Conservation (phyloP, 139 green algal species). For the Cymbomonas tetramitiformis region DNA sequence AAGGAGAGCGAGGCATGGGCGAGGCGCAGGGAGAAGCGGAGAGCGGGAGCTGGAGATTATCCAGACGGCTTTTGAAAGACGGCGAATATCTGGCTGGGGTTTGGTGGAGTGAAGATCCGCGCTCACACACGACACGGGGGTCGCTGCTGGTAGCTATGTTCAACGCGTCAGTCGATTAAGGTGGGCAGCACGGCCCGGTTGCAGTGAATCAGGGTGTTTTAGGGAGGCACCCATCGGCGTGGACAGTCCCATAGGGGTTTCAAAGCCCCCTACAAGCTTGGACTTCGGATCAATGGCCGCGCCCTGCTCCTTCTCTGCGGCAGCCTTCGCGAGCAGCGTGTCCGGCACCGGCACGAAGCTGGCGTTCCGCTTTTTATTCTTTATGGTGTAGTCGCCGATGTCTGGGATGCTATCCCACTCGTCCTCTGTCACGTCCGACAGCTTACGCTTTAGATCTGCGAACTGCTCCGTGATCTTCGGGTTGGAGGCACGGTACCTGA, state of each 20-base stretch:
- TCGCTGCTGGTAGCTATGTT: too few species aligned
- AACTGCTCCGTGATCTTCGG: constrained; percentile 97
- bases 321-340: constrained; percentile 59
- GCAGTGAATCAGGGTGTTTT: too few species aligned
- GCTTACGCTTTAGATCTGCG: constrained; percentile 83
- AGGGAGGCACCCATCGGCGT: background rate
- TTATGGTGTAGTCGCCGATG: constrained; percentile 93
- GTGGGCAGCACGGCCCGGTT: too few species aligned
- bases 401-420: constrained; percentile 90
- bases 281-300: constrained; percentile 21
- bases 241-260: too few species aligned
- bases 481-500: constrained; percentile 74
- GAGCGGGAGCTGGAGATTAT: too few species aligned
- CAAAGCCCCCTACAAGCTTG: background rate
- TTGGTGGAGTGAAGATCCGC: too few species aligned
- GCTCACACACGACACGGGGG: too few species aligned
- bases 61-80: too few species aligned
- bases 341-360: constrained; percentile 78
- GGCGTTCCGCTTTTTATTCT: constrained; percentile 57
- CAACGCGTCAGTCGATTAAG: too few species aligned
- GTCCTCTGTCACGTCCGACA: constrained; percentile 50
- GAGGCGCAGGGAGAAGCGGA: too few species aligned
- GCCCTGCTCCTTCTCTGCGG: constrained; percentile 38
- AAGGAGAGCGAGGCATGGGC: too few species aligned
- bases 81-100: too few species aligned